A percentile compares a stretch with the other conserved stretches of the same genome.
Conservation (phyloP, 2,329 filamentous ascomycete species). For the Sclerotinia subarctica region DNA sequence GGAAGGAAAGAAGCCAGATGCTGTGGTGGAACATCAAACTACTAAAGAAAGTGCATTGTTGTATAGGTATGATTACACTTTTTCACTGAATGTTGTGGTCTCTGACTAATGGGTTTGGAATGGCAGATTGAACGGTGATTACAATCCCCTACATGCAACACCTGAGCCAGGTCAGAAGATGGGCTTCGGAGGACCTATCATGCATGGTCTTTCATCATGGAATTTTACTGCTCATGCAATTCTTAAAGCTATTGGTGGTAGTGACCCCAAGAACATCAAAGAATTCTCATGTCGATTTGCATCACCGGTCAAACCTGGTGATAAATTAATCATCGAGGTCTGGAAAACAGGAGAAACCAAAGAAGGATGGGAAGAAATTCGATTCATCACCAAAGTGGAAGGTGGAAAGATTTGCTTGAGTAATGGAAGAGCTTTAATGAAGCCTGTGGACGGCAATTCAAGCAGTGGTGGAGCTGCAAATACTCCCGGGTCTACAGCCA, state of each 20-base stretch:
- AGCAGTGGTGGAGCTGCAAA: constrained; percentile 14
- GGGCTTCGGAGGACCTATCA: constrained; percentile 86
- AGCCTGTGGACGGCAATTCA: constrained; percentile 28
- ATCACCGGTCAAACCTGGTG: constrained; percentile 76
- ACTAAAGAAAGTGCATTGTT: constrained; percentile 69
- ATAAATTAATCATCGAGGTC: constrained; percentile 75
- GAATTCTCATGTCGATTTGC: constrained; percentile 90
- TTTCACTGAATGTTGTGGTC: not conserved
- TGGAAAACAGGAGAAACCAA: constrained; percentile 72
- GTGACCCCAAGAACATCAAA: constrained; percentile 76
- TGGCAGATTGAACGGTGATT: constrained; percentile 78
- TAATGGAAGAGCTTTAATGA: constrained; percentile 77
- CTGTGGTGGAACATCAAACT: constrained; percentile 66
- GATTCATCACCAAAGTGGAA: constrained; percentile 75
- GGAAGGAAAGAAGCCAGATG: constrained; percentile 67
- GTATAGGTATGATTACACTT: constrained; percentile 52
- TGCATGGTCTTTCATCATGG: constrained; percentile 87
- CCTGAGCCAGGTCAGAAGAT: constrained; percentile 83
- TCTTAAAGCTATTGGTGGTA: constrained; percentile 68
- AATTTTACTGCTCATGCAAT: constrained; percentile 74
- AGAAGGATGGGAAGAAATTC: constrained; percentile 74
- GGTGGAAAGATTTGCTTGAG: constrained; percentile 81
- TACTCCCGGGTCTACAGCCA: constrained; percentile 7
- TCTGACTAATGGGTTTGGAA: constrained; percentile 40
- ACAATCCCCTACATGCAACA: constrained; percentile 87